Evolutionary conservation across 73 alveolate genomes (phyloP).

Genomic region (Blepharisma stoltei): DNA sequence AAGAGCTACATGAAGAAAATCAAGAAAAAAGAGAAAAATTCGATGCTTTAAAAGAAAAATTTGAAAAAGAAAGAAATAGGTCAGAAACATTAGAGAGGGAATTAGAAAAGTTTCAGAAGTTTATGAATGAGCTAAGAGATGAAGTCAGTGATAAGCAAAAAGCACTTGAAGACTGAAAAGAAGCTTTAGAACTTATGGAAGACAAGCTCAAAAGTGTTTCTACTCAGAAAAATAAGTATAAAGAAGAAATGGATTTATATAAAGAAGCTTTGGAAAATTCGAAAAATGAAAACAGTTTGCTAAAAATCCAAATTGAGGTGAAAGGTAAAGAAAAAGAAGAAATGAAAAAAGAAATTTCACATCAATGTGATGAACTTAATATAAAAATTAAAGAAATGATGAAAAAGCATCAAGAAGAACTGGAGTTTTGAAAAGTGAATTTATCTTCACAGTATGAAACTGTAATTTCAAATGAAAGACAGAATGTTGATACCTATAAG

Average conservation of each 20-base stretch:
- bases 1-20: not conserved
- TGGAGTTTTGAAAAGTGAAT: no score
- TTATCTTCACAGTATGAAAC: no score
- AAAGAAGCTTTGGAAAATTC: not conserved
- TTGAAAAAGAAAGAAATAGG: not conserved
- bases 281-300: no score
- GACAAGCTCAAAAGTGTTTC: not conserved
- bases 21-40: not conserved
- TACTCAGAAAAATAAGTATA: not conserved
- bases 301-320: no score
- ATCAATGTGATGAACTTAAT: no score
- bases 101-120: not conserved
- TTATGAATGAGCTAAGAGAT: slow-evolving; percentile 2
- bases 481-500: no score
- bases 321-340: no score
- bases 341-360: no score
- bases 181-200: not conserved
- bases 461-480: no score
- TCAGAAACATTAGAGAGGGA: slow-evolving; percentile 18
- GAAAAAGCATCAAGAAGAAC: no score
- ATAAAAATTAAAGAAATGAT: no score
- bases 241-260: not conserved
- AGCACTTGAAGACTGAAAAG: slow-evolving; percentile 23
- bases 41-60: not conserved
- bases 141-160: not conserved